Conservation (phyloP, 129 eudicot genomes). For the Escallonia rubra region DNA sequence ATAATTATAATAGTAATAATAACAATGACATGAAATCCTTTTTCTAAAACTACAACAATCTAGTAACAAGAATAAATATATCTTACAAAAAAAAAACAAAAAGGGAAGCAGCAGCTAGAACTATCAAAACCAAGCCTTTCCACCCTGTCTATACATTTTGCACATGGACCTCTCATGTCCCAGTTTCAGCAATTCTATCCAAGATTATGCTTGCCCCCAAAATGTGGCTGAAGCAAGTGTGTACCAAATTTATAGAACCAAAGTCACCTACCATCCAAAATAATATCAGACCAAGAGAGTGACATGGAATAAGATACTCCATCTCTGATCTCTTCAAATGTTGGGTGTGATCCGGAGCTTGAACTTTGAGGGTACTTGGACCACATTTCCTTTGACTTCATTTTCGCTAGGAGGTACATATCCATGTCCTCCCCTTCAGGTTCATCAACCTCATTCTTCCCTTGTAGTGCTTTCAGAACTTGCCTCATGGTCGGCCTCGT, state of each 20-base stretch:
- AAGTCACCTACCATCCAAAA: conserved; percentile 52
- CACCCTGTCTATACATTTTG: not conserved
- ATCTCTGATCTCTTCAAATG: conserved; percentile 47
- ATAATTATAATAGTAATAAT: not conserved
- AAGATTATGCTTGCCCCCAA: not conserved
- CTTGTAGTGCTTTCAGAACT: conserved; percentile 55
- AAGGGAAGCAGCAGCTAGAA: not conserved
- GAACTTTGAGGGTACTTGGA: conserved; percentile 26
- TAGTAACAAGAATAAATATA: not conserved
- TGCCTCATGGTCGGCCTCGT: conserved; percentile 75
- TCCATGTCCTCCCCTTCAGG: conserved; percentile 53
- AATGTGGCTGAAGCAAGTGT: not conserved
- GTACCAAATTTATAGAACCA: not conserved
- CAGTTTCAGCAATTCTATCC: not conserved
- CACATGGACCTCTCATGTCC: not conserved
- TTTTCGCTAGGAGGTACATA: conserved; percentile 36
- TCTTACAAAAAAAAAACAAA: not conserved
- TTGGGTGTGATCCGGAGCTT: conserved; percentile 38
- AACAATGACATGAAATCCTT: too few species aligned
- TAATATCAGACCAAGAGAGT: conserved; percentile 38
- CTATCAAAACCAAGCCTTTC: conserved; percentile 4
- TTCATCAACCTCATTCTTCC: conserved; percentile 51
- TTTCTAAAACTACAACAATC: not conserved
- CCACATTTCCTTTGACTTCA: conserved; percentile 41
- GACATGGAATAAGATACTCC: conserved; percentile 55